A percentile compares a stretch with the other conserved stretches of the same genome.
Conservation (phyloP, 257 asterid species). For the Datura wrightii region DNA sequence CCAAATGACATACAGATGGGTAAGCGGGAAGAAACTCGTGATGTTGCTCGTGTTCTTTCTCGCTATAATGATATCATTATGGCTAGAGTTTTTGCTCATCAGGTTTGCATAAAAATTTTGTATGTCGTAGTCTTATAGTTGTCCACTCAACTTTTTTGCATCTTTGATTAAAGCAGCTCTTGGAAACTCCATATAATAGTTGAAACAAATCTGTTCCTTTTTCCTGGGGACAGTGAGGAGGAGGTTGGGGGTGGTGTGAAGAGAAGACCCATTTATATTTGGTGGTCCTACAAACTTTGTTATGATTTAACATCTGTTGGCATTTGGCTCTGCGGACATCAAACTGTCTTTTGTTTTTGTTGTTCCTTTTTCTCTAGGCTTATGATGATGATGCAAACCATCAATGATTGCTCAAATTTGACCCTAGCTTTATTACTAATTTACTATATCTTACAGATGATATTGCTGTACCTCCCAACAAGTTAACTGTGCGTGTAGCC, state of each 20-base stretch:
- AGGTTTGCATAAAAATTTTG: constrained; percentile 47
- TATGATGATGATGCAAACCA: not conserved
- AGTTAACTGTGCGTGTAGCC: not conserved
- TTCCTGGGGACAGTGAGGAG: not conserved
- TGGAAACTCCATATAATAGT: constrained; percentile 14
- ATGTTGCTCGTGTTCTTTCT: constrained; percentile 92
- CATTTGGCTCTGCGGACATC: constrained; percentile 9
- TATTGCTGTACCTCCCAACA: not conserved
- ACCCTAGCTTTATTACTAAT: not conserved
- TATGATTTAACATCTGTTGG: not conserved
- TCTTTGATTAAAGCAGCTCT: not conserved
- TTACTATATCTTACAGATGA: not conserved
- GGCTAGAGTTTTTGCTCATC: constrained; percentile 98
- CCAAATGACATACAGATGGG: constrained; percentile 98
- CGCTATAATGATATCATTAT: constrained; percentile 95
- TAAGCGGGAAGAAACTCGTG: constrained; percentile 97
- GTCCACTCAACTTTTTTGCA: not conserved
- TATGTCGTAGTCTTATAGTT: not conserved
- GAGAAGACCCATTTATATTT: not conserved
- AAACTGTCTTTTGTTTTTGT: constrained; percentile 20
- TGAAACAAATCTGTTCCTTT: not conserved
- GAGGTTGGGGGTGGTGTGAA: not conserved
- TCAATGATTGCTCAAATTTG: constrained; percentile 22
- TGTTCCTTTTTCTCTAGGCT: constrained; percentile 8
- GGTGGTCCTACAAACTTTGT: not conserved